Percentiles rank a stretch among this genome's conserved stretches.
phyloP scores from a whole-genome alignment of 768 basidiomycete genomes.

The Mycena pura region DNA sequence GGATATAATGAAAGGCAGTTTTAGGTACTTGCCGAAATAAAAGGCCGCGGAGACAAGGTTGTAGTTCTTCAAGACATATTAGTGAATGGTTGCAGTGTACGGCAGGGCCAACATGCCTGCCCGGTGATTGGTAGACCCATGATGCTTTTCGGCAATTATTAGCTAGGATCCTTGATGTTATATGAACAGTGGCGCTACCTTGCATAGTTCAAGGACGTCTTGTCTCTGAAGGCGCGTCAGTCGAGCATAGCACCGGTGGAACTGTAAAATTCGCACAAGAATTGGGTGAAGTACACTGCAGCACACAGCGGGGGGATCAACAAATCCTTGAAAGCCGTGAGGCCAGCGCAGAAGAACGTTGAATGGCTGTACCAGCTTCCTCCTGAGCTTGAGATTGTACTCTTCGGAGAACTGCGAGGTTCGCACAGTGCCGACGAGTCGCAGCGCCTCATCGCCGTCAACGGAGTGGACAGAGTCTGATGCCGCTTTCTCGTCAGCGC shows the following conservation, averaged over 20 bases:
- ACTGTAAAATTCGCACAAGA: slow-evolving; percentile 54
- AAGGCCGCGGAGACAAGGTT: slow-evolving; percentile 70
- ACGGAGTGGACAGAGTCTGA: slow-evolving; percentile 40
- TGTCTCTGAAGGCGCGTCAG: slow-evolving; percentile 52
- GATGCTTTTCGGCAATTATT: slow-evolving; percentile 43
- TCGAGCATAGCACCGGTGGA: not conserved
- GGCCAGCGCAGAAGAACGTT: not conserved
- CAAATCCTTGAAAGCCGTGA: slow-evolving; percentile 43
- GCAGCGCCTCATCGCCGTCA: slow-evolving; percentile 66
- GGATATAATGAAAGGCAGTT: not conserved
- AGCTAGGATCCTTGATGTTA: not conserved
- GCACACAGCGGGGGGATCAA: slow-evolving; percentile 64
- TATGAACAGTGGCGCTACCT: slow-evolving; percentile 44
- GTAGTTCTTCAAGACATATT: slow-evolving; percentile 51
- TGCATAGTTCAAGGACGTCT: slow-evolving; percentile 75
- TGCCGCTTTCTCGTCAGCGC: slow-evolving; percentile 44
- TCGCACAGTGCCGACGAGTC: slow-evolving; percentile 61
- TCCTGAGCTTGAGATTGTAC: slow-evolving; percentile 60
- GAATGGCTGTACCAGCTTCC: slow-evolving; percentile 60
- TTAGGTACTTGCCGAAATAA: slow-evolving; percentile 55
- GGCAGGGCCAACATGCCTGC: slow-evolving; percentile 44
- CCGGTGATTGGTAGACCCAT: slow-evolving; percentile 73
- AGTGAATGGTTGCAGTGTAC: not conserved
- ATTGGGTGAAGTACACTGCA: slow-evolving; percentile 74
- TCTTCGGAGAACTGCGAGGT: slow-evolving; percentile 63